These are phyloP conservation scores for Carallia brachiata DNA, from an alignment of 345 rosid genomes.

Conservation along the genomic window DNA sequence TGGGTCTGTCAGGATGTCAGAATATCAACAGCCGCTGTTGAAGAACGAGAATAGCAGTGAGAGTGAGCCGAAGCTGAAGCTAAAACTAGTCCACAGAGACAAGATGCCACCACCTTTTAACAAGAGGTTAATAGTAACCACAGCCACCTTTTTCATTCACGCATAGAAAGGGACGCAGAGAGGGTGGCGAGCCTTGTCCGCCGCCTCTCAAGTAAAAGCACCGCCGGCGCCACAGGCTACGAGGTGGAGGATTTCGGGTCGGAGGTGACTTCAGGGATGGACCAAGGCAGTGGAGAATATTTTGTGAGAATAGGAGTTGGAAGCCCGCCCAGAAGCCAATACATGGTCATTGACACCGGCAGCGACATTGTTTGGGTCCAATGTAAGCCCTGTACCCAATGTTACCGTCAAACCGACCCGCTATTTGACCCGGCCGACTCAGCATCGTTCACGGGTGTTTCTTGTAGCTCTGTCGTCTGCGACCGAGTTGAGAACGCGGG, in stretches of 20 bases:
- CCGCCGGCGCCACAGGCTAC: not conserved
- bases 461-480: slow-evolving; percentile 77
- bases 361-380: slow-evolving; percentile 99
- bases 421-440: slow-evolving; percentile 83
- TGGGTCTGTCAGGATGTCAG: slow-evolving; percentile 28
- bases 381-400: slow-evolving; percentile 85
- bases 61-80: slow-evolving; percentile 25
- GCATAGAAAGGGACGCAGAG: slow-evolving; percentile 56
- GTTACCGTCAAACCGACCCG: slow-evolving; percentile 90
- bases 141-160: slow-evolving; percentile 55
- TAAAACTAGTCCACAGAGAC: slow-evolving; percentile 72
- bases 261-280: slow-evolving; percentile 91
- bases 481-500: slow-evolving; percentile 69
- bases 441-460: slow-evolving; percentile 65
- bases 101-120: slow-evolving; percentile 20
- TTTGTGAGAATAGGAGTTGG: slow-evolving; percentile 92
- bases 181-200: slow-evolving; percentile 57
- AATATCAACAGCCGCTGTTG: slow-evolving; percentile 26
- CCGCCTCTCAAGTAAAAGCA: slow-evolving; percentile 36
- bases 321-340: slow-evolving; percentile 78
- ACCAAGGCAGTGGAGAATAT: slow-evolving; percentile 95
- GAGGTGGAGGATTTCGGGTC: slow-evolving; percentile 63
- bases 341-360: slow-evolving; percentile 91
- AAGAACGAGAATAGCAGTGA: slow-evolving; percentile 8
- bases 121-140: slow-evolving; percentile 25